These are phyloP conservation scores for Shiraia sp. DNA, from an alignment of 2,329 filamentous ascomycete species.

Conservation along the genomic window DNA sequence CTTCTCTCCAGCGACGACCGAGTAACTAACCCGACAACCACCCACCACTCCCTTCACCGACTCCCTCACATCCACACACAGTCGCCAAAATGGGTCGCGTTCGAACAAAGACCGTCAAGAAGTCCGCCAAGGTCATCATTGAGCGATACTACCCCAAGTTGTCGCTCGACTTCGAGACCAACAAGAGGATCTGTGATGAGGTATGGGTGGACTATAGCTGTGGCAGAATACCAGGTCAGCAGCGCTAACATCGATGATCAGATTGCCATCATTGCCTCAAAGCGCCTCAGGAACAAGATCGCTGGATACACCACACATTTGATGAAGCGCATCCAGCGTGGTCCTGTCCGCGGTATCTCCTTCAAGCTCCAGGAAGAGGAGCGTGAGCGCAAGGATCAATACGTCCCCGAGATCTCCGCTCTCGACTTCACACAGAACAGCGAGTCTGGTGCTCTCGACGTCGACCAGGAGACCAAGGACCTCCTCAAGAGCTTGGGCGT, in stretches of 20 bases:
- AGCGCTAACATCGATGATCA: conserved; percentile 60
- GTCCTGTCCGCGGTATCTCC: conserved; percentile 98
- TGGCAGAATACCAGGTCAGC: conserved; percentile 45
- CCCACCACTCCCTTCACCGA: conserved; percentile 25
- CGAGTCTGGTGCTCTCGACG: conserved; percentile 91
- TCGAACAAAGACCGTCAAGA: conserved; percentile 71
- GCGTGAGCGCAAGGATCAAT: conserved; percentile 99
- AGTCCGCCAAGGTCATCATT: conserved; percentile 99
- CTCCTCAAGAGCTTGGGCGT: conserved; percentile 99
- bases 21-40: conserved; percentile 34
- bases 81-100: conserved; percentile 59
- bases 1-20: conserved; percentile 27
- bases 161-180: conserved; percentile 99
- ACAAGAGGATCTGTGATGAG: conserved; percentile 99
- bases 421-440: conserved; percentile 96
- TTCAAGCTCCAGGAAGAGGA: conserved; percentile 99
- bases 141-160: conserved; percentile 84
- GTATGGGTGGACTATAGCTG: conserved; percentile 9
- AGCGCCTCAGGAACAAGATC: conserved; percentile 96
- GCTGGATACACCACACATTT: conserved; percentile 84
- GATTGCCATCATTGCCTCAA: conserved; percentile 97
- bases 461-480: conserved; percentile 98
- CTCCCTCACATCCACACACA: conserved; percentile 27
- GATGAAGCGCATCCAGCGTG: conserved; percentile 99
- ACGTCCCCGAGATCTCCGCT: conserved; percentile 97